Conservation (phyloP, 2,329 filamentous ascomycete species). For the Pezicula radicicola region DNA sequence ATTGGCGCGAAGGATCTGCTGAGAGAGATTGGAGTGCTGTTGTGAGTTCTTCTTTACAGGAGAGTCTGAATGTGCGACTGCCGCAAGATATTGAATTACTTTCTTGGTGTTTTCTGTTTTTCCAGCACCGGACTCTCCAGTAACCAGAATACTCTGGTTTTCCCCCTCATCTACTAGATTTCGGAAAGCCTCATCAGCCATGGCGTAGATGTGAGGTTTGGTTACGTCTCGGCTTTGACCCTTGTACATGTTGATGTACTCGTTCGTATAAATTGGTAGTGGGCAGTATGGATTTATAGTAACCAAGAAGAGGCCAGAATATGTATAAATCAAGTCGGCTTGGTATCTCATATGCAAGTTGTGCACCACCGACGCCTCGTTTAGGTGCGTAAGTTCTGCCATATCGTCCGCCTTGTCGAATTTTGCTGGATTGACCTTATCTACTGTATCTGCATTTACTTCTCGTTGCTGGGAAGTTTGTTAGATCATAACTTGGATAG, state of each 20-base stretch:
- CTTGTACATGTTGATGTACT: slow-evolving; percentile 98
- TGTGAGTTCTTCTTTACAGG: slow-evolving; percentile 57
- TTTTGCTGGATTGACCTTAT: slow-evolving; percentile 99
- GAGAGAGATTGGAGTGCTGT: slow-evolving; percentile 81
- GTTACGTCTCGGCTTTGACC: slow-evolving; percentile 89
- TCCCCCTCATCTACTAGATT: slow-evolving; percentile 92
- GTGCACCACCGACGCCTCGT: slow-evolving; percentile 96
- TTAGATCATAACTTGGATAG: slow-evolving; percentile 9
- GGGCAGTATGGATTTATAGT: slow-evolving; percentile 96
- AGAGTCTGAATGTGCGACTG: slow-evolving; percentile 83
- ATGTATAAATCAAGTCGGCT: slow-evolving; percentile 95
- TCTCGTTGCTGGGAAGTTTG: slow-evolving; percentile 69
- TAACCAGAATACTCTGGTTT: slow-evolving; percentile 97
- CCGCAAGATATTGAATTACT: slow-evolving; percentile 96
- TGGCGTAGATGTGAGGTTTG: slow-evolving; percentile 95
- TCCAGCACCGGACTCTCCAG: slow-evolving; percentile 94
- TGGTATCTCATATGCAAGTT: slow-evolving; percentile 95
- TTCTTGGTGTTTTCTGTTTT: slow-evolving; percentile 99
- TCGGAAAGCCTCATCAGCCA: slow-evolving; percentile 94
- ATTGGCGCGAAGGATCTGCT: slow-evolving; percentile 94
- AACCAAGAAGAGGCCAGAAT: slow-evolving; percentile 94
- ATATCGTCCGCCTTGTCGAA: slow-evolving; percentile 99
- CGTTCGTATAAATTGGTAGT: slow-evolving; percentile 90
- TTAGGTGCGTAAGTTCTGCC: slow-evolving; percentile 96
- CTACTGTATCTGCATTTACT: slow-evolving; percentile 80